Conservation (phyloP, 306 rosid species). For the Vachellia pachyceras region DNA sequence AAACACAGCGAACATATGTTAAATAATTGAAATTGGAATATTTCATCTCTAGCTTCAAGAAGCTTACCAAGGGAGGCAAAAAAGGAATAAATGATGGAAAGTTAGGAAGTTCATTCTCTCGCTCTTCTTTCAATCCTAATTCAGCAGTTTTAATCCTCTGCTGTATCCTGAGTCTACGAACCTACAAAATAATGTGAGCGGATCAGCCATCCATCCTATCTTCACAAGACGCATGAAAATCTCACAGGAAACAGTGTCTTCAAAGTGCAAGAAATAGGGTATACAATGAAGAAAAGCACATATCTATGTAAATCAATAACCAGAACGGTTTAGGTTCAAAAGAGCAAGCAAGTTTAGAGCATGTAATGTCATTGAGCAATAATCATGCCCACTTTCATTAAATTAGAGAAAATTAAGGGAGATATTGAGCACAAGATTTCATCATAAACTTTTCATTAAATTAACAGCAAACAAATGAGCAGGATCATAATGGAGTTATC, state of each 20-base stretch:
- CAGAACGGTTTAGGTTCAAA: neutral
- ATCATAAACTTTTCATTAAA: neutral
- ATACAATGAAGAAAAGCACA: constrained; percentile 1
- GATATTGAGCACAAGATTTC: neutral
- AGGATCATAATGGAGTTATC: neutral
- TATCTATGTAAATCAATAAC: neutral
- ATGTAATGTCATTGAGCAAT: neutral
- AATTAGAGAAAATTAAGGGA: neutral
- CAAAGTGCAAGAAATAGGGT: neutral
- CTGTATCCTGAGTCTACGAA: constrained; percentile 94
- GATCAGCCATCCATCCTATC: neutral
- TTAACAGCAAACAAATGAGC: neutral
- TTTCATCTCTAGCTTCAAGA: constrained; percentile 23
- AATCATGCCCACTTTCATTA: neutral
- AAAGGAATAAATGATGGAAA: constrained; percentile 97
- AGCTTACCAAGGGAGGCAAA: constrained; percentile 93
- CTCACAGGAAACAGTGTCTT: neutral
- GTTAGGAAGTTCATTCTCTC: constrained; percentile 87
- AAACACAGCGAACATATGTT: constrained; percentile 6
- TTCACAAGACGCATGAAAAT: neutral
- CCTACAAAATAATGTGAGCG: constrained; percentile 53
- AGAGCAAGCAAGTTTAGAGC: neutral
- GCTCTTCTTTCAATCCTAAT: constrained; percentile 71
- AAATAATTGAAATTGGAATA: constrained; percentile 4
- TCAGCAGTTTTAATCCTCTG: constrained; percentile 85